Evolutionary conservation across 2,329 filamentous ascomycete species (phyloP).

Genomic region (Epichloe sp.): DNA sequence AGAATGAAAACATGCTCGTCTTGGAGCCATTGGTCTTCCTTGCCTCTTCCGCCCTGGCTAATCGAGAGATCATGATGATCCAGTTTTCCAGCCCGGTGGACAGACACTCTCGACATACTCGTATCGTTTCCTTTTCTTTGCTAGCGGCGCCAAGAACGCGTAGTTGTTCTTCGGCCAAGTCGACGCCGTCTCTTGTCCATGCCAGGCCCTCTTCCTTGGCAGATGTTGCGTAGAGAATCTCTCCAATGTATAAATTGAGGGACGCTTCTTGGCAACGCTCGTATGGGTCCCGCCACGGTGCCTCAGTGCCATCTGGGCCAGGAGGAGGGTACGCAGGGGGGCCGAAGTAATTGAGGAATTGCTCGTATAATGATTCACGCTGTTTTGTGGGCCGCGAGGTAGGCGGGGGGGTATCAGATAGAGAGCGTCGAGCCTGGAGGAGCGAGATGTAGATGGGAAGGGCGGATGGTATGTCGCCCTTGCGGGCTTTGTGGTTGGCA

Average conservation of each 20-base stretch:
- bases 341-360: conserved; percentile 14
- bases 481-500: conserved; percentile 63
- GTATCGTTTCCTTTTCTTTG: conserved; percentile 19
- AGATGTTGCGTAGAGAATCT: conserved; percentile 66
- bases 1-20: conserved; percentile 23
- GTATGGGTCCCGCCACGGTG: conserved; percentile 49
- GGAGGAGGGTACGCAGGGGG: conserved; percentile 57
- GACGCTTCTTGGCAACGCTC: conserved; percentile 75
- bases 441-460: conserved; percentile 78
- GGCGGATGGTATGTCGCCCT: conserved; percentile 51
- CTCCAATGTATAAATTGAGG: conserved; percentile 80
- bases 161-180: conserved; percentile 59
- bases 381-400: conserved; percentile 5
- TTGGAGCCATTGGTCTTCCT: conserved; percentile 22
- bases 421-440: conserved; percentile 62
- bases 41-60: conserved; percentile 40
- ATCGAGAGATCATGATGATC: conserved; percentile 61
- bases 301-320: conserved; percentile 54
- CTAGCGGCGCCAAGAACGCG: conserved; percentile 25
- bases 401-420: conserved; percentile 23
- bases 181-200: conserved; percentile 84
- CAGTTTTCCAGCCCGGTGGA: conserved; percentile 68
- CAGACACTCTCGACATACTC: conserved; percentile 65
- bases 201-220: conserved; percentile 57
- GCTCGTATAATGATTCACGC: conserved; percentile 9